A percentile compares a stretch with the other conserved stretches of the same genome.
Evolutionary conservation across 2,329 filamentous ascomycete genomes (phyloP).

Genomic region (Diaporthe caulivora): DNA sequence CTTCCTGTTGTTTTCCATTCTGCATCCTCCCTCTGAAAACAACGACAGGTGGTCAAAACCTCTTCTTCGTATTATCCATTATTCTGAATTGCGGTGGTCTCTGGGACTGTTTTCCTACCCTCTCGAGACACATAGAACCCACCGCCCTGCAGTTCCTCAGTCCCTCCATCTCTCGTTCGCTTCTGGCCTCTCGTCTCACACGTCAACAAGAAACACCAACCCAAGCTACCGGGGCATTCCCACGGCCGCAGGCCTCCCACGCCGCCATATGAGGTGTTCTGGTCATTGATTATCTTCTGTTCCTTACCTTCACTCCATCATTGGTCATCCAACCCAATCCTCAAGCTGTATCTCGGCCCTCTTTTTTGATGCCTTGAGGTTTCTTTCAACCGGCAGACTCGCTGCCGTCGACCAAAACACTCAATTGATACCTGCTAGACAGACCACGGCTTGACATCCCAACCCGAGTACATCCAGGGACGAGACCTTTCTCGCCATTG

Average conservation of each 20-base stretch:
- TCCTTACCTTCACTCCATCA: not conserved
- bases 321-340: not conserved
- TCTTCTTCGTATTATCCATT: not conserved
- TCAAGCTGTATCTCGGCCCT: not conserved
- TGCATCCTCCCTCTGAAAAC: not conserved
- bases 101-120: not conserved
- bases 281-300: not conserved
- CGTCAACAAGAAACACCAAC: not conserved
- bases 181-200: not conserved
- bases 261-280: not conserved
- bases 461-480: not conserved
- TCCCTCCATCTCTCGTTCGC: not conserved
- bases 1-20: constrained; percentile 7
- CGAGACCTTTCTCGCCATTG: not conserved
- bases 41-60: not conserved
- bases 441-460: not conserved
- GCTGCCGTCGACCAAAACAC: not conserved
- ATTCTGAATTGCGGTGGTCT: not conserved
- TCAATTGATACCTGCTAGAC: not conserved
- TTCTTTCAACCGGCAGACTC: not conserved
- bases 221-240: not conserved
- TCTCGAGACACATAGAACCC: not conserved
- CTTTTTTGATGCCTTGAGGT: not conserved
- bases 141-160: not conserved
- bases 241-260: not conserved